Percentiles rank a stretch among this genome's conserved stretches.
These are phyloP conservation scores for Medicago arabica DNA, from an alignment of 306 rosid genomes.

Conservation along the genomic window DNA sequence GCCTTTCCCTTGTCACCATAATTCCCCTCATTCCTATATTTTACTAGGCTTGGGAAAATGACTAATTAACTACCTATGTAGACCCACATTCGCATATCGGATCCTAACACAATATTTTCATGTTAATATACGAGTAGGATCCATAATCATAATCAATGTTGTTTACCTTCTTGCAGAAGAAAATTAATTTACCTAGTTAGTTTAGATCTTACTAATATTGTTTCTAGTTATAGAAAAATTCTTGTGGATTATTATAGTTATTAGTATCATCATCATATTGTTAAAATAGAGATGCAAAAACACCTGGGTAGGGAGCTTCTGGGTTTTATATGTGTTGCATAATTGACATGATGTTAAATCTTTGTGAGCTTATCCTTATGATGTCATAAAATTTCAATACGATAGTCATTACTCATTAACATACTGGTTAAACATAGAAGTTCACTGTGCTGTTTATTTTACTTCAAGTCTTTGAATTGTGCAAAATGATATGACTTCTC, in stretches of 20 bases:
- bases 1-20: no score
- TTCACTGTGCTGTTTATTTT: no score
- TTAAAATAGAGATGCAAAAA: conserved; percentile 5
- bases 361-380: not conserved
- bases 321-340: not conserved
- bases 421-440: no score
- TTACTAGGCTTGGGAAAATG: no score
- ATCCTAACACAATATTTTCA: no score
- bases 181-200: not conserved
- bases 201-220: not conserved
- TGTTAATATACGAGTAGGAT: no score
- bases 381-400: conserved; percentile 5
- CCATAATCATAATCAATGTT: not conserved
- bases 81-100: no score
- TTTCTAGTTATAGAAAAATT: not conserved
- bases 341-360: not conserved
- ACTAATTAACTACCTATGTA: no score
- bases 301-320: conserved; percentile 4
- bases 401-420: not conserved
- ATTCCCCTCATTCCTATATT: no score
- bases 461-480: not conserved
- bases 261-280: not conserved
- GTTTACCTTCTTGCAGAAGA: not conserved
- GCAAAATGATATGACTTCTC: not conserved
- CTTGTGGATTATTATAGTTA: not conserved